Evolutionary conservation across 2,329 filamentous ascomycete genomes (phyloP).

Genomic region (Fonsecaea pedrosoi): DNA sequence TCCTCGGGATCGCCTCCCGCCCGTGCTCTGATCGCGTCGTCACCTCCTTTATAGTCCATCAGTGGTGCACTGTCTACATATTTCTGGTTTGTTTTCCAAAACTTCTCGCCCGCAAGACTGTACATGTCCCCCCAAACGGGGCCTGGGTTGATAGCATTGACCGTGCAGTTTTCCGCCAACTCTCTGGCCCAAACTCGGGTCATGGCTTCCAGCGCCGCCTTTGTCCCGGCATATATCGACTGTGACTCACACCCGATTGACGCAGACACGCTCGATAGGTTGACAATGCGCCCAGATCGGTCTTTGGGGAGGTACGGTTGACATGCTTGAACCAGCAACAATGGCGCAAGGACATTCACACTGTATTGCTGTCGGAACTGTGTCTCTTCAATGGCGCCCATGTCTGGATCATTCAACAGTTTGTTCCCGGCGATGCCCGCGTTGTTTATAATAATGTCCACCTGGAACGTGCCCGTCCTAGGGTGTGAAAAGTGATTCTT

Average conservation of each 20-base stretch:
- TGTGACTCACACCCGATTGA: conserved; percentile 62
- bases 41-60: conserved; percentile 61
- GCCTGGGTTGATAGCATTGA: conserved; percentile 67
- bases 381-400: conserved; percentile 50
- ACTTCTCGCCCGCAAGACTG: conserved; percentile 59
- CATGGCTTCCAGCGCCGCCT: conserved; percentile 68
- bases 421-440: conserved; percentile 53
- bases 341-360: conserved; percentile 65
- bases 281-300: conserved; percentile 64
- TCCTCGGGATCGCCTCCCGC: conserved; percentile 66
- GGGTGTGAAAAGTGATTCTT: conserved; percentile 65
- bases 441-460: conserved; percentile 46
- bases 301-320: conserved; percentile 63
- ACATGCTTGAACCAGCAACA: conserved; percentile 63
- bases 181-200: conserved; percentile 68
- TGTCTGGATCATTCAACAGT: conserved; percentile 65
- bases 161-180: conserved; percentile 62
- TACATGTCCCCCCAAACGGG: conserved; percentile 65
- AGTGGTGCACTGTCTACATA: conserved; percentile 71
- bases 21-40: conserved; percentile 56
- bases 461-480: conserved; percentile 53
- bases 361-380: conserved; percentile 64
- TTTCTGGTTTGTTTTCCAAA: conserved; percentile 65
- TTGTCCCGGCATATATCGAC: conserved; percentile 67
- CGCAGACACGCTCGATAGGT: conserved; percentile 62